phyloP scores from a whole-genome alignment of 2,329 filamentous ascomycete genomes.

The Drechslera avenae region DNA sequence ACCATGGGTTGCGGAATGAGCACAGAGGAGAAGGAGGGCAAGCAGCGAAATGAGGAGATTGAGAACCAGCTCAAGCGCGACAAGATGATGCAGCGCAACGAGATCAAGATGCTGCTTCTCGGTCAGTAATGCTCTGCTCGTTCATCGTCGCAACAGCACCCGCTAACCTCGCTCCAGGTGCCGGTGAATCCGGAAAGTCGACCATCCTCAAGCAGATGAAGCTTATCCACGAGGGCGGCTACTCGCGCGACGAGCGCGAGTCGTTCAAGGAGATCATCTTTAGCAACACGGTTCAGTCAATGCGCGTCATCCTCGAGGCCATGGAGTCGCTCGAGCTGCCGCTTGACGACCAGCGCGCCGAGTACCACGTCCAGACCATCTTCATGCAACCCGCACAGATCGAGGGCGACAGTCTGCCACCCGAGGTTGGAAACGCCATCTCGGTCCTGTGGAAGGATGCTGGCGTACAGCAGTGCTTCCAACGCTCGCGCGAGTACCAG shows the following conservation, averaged over 20 bases:
- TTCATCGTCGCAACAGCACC: conserved; percentile 2
- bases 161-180: conserved; percentile 64
- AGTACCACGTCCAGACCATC: conserved; percentile 97
- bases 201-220: conserved; percentile 98
- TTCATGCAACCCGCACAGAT: conserved; percentile 99
- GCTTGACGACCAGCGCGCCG: conserved; percentile 87
- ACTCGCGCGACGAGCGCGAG: conserved; percentile 84
- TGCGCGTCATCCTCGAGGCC: conserved; percentile 72
- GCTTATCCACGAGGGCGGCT: conserved; percentile 98
- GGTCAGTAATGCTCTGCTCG: conserved; percentile 64
- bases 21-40: conserved; percentile 99
- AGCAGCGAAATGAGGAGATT: conserved; percentile 99
- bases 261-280: conserved; percentile 75
- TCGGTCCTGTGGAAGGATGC: conserved; percentile 91
- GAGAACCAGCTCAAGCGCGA: conserved; percentile 99
- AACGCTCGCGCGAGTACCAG: conserved; percentile 93
- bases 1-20: conserved; percentile 99
- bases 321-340: conserved; percentile 77
- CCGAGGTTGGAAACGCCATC: conserved; percentile 91
- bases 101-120: conserved; percentile 99
- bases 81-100: conserved; percentile 97
- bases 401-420: conserved; percentile 90
- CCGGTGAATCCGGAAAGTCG: conserved; percentile 96
- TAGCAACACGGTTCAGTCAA: conserved; percentile 72
- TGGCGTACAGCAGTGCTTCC: conserved; percentile 93